phyloP scores from a whole-genome alignment of 306 rosid genomes.

The Notholithocarpus densiflorus region DNA sequence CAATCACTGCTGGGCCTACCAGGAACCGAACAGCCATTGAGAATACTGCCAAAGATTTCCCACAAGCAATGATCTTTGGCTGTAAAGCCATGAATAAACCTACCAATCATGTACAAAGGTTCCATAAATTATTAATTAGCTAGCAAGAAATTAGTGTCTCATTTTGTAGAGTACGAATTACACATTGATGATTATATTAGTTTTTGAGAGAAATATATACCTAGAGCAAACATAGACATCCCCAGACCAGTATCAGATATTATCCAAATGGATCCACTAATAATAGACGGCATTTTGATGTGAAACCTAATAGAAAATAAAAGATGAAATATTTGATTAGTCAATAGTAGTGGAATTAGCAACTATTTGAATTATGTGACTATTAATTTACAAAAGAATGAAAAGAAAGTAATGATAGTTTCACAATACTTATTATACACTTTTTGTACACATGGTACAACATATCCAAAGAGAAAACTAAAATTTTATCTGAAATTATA shows the following conservation, averaged over 20 bases:
- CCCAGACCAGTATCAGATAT: slow-evolving; percentile 25
- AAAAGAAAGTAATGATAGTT: no score
- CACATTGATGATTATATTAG: not conserved
- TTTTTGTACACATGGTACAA: no score
- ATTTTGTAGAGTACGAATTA: not conserved
- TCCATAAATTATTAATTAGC: not conserved
- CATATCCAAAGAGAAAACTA: no score
- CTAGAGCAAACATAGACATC: slow-evolving; percentile 27
- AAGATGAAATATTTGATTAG: not conserved
- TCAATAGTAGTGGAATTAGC: not conserved
- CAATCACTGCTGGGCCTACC: slow-evolving; percentile 25
- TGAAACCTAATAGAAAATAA: slow-evolving; percentile 12
- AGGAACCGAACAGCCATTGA: slow-evolving; percentile 17
- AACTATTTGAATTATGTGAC: not conserved
- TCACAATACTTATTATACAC: no score
- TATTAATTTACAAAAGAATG: not conserved
- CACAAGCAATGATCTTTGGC: slow-evolving; percentile 18
- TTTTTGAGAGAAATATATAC: not conserved
- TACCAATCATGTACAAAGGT: not conserved
- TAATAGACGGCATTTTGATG: slow-evolving; percentile 11
- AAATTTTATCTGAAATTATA: no score
- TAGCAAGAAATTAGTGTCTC: no score
- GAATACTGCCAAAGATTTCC: not conserved
- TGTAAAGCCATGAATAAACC: slow-evolving; percentile 27
- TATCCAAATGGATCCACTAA: slow-evolving; percentile 1